phyloP scores from a whole-genome alignment of 1,284 basidiomycete species.

The Malassezia restricta region DNA sequence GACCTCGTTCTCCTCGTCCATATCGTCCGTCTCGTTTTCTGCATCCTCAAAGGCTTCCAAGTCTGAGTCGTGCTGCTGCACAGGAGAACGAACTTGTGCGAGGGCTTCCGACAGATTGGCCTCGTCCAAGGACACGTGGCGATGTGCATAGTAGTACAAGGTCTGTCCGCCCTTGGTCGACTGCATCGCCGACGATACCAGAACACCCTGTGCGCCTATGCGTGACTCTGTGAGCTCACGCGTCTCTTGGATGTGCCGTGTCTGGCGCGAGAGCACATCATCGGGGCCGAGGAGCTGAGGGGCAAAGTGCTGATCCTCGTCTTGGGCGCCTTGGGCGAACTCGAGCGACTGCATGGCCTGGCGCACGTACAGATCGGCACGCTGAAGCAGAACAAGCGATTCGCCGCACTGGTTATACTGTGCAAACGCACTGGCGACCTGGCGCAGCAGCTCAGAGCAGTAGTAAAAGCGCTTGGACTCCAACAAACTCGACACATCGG shows the following conservation, averaged over 20 bases:
- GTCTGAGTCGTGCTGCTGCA: no score
- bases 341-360: constrained; percentile 36
- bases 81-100: constrained; percentile 9
- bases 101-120: constrained; percentile 24
- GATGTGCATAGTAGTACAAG: constrained; percentile 29
- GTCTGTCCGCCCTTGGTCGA: constrained; percentile 32
- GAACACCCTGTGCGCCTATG: neutral
- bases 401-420: constrained; percentile 25
- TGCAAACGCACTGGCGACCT: constrained; percentile 33
- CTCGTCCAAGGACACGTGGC: constrained; percentile 40
- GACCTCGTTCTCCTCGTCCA: constrained; percentile 11
- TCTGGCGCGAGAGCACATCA: constrained; percentile 23
- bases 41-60: no score
- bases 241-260: constrained; percentile 13
- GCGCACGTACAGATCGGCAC: constrained; percentile 35
- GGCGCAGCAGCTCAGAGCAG: constrained; percentile 31
- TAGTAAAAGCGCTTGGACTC: constrained; percentile 43
- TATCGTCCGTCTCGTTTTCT: neutral
- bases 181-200: constrained; percentile 6
- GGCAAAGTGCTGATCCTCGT: constrained; percentile 31
- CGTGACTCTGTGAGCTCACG: neutral
- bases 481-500: constrained; percentile 38
- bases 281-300: constrained; percentile 15
- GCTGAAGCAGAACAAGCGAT: constrained; percentile 34
- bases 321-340: constrained; percentile 36